Base-by-base conservation (phyloP, 192 early-diverging fungal genomes). In the Entomortierella lignicola region DNA sequence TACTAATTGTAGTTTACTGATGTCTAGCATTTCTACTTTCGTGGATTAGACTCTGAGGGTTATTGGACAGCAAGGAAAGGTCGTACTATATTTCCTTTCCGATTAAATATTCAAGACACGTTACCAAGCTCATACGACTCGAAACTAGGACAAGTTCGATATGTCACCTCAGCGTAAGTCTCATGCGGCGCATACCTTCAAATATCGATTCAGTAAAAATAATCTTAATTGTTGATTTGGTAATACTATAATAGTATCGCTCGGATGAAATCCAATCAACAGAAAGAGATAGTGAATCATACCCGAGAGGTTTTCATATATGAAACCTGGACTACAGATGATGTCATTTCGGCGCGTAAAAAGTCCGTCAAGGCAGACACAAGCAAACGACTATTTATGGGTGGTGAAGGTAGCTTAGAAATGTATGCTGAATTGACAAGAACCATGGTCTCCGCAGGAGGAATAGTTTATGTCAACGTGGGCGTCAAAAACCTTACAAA, bases 401-500 rank as follows among this genome's bases (percentile, higher is more conserved):
- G 75, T 32, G 75, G 75, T 0, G 75, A 79, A 12, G 67, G 75
- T 11, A 79, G 75, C 23, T 43, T 79, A 26, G 75, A 79, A 39
- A 61, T 79, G 75, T 79, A 79, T 61, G 67, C 63, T 0, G 75
- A 79, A n/a, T 27, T 79, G 31, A 79, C 75, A 20, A 51, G 75
- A n/a, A 70, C 75, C 0, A 79, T 79, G 75, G 75, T 79, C 32
- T 66, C 62, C 48, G 70, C 75, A n/a, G 75, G 75, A 13, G 75
- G 75, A 18, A 79, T 79, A 8, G 67, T 66, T 0, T 79, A 79
- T 31, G 75, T 79, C 31, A 70, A 70, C 29, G 63, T 79, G 7
- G 68, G 75, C 10, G 75, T 79, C 11, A 79, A 79, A 25, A 79
- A 79, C 32, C 55, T 79, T 32, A 79, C 75, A 2, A 79, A 79